A percentile compares a stretch with the other conserved stretches of the same genome.
phyloP scores from a whole-genome alignment of 352 stramenopile species.

The Phytophthora pistaciae region DNA sequence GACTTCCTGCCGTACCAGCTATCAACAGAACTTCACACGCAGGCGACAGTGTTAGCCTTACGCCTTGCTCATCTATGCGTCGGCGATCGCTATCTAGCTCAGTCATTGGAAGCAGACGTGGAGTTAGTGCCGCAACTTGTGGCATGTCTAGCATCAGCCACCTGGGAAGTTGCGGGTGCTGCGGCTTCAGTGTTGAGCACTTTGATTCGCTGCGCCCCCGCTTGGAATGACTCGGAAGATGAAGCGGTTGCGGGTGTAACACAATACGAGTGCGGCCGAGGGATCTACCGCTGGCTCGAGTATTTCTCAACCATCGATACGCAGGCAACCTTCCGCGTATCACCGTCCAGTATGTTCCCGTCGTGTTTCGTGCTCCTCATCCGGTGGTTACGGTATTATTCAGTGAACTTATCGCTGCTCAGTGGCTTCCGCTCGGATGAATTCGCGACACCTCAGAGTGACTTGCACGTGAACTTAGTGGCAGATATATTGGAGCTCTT shows the following conservation, averaged over 20 bases:
- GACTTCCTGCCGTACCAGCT: slow-evolving; percentile 25
- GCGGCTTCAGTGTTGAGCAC: slow-evolving; percentile 7
- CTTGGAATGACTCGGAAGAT: neutral
- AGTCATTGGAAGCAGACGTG: slow-evolving; percentile 16
- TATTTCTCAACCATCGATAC: slow-evolving; percentile 15
- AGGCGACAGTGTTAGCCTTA: slow-evolving; percentile 18
- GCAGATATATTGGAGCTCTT: slow-evolving; percentile 19
- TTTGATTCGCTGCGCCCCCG: slow-evolving; percentile 9
- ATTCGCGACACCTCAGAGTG: neutral
- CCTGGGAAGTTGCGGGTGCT: slow-evolving; percentile 15
- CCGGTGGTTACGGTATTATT: slow-evolving; percentile 43
- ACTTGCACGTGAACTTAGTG: slow-evolving; percentile 4
- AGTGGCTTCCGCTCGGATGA: slow-evolving; percentile 5
- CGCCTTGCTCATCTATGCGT: slow-evolving; percentile 18
- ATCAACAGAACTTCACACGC: neutral
- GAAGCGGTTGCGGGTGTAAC: neutral
- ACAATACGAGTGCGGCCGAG: slow-evolving; percentile 19
- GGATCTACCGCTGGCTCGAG: slow-evolving; percentile 12
- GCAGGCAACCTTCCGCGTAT: slow-evolving; percentile 6
- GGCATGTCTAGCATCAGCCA: slow-evolving; percentile 10
- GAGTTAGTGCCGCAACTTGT: slow-evolving; percentile 18
- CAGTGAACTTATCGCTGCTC: slow-evolving; percentile 31
- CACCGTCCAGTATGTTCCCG: slow-evolving; percentile 19
- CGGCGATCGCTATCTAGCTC: slow-evolving; percentile 1
- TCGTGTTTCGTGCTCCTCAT: slow-evolving; percentile 36